A percentile compares a stretch with the other conserved stretches of the same genome.
Evolutionary conservation across 2,329 filamentous ascomycete species (phyloP).

Genomic region (Colletotrichum sp.): DNA sequence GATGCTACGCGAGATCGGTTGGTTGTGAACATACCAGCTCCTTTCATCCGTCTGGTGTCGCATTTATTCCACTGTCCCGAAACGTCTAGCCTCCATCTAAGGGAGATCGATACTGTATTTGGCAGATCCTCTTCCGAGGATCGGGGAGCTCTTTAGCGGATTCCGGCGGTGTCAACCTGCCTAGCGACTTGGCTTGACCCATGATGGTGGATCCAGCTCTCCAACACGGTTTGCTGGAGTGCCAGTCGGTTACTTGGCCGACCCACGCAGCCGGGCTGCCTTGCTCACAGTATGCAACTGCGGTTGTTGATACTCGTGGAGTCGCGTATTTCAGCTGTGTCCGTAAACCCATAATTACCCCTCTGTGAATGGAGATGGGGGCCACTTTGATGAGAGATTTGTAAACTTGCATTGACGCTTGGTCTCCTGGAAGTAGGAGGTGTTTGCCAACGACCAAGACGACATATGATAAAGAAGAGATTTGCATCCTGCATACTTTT

Average conservation of each 20-base stretch:
- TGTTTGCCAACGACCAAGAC: neutral
- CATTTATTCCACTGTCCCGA: constrained; percentile 5
- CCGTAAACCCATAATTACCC: neutral
- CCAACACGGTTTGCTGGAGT: neutral
- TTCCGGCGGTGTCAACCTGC: constrained; percentile 1
- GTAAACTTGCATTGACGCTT: neutral
- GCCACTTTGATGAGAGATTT: neutral
- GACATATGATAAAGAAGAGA: neutral
- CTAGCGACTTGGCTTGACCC: neutral
- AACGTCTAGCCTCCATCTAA: neutral
- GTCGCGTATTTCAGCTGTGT: neutral
- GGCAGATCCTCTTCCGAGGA: neutral
- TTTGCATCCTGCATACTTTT: neutral
- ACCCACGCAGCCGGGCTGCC: neutral
- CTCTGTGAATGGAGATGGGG: neutral
- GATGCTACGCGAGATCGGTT: neutral
- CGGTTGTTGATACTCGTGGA: neutral
- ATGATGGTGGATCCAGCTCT: neutral
- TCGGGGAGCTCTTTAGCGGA: neutral
- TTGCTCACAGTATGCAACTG: neutral
- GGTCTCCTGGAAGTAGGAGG: neutral
- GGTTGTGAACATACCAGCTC: neutral
- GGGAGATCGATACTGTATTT: neutral
- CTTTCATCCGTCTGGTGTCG: neutral
- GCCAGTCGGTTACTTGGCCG: neutral